Evolutionary conservation across 2,329 filamentous ascomycete genomes (phyloP), one percentile per base, ranked within the genome.

Genomic region (Sphaerulina populicola): DNA sequence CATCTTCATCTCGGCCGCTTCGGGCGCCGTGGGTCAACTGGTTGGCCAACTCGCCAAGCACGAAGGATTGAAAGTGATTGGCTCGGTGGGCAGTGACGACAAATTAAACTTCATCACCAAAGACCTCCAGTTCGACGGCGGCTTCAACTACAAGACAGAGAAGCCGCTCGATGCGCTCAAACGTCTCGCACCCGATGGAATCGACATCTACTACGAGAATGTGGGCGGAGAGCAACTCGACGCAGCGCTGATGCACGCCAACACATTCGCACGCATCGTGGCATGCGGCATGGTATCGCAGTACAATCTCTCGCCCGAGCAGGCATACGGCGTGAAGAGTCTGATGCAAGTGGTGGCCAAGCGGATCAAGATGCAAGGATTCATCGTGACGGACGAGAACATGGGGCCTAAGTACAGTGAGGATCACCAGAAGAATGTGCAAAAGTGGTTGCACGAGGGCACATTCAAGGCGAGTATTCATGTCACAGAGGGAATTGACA

Each of bases 61-160:
- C 55, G 83, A 90, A 68, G 88, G 88, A 2, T 70, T 93, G 51
- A 82, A 71, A 40, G 88, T 94, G 37, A 83, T 94, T 56, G 88
- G 88, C 14, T 87, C 82, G 46, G 87, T 88, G 9, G 88, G 88
- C 2, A 81, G 81, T 14, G 84, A 90, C 63, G 82, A 85, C 63
- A 94, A 94, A 74, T 74, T 89, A 21, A 79, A 85, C 15, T 93
- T 82, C 67, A 85, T 88, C 66, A 73, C 68, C 50, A 80, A 84
- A 49, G 81, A 85, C 44, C 76, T 89, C 31, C 75, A 76, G 23
- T 89, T 88, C 64, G 83, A 88, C 62, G 77, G 68, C 12, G 88
- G 82, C 7, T 93, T 91, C 73, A 93, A 94, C 75, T 94, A 94
- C 77, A 91, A 93, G 77, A 89, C 80, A 59, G 86, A 93, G 72